A percentile compares a stretch with the other conserved stretches of the same genome.
Conservation (phyloP, 169 alveolate genomes). For the Miamiensis avidus region DNA sequence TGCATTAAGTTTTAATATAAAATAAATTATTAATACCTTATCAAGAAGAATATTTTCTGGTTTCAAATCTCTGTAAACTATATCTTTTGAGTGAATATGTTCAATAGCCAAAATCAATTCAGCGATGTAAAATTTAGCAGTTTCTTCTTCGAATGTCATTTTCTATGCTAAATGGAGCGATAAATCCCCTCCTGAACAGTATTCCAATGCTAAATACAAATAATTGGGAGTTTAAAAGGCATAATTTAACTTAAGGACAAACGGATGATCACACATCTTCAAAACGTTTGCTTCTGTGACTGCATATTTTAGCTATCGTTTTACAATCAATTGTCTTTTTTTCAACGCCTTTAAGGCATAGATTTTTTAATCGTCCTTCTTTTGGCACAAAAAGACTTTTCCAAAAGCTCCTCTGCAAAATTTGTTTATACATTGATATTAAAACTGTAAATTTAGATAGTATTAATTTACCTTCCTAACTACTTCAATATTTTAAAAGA, state of each 20-base stretch:
- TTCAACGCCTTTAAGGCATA: slow-evolving; percentile 80
- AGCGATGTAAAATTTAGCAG: slow-evolving; percentile 75
- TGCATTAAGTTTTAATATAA: background rate
- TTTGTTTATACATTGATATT: too few relatives aligned
- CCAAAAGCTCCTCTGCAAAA: slow-evolving; percentile 69
- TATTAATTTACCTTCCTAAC: too few relatives aligned
- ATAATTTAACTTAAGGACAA: slow-evolving; percentile 74
- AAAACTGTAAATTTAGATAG: too few relatives aligned
- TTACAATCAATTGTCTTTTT: slow-evolving; percentile 64
- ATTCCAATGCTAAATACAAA: slow-evolving; percentile 77
- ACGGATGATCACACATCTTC: slow-evolving; percentile 74
- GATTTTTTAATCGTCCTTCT: slow-evolving; percentile 51
- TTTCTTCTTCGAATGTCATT: slow-evolving; percentile 69
- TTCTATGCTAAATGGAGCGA: slow-evolving; percentile 65
- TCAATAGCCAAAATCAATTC: slow-evolving; percentile 82
- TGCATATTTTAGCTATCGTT: slow-evolving; percentile 74
- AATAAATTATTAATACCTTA: background rate
- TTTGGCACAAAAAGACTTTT: slow-evolving; percentile 71
- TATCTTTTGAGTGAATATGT: slow-evolving; percentile 69
- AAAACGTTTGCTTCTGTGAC: slow-evolving; percentile 78
- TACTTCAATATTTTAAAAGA: slow-evolving; percentile 46
- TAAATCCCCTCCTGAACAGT: slow-evolving; percentile 81
- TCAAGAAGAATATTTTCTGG: slow-evolving; percentile 85
- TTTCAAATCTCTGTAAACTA: slow-evolving; percentile 85
- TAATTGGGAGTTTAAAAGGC: slow-evolving; percentile 80